Base-by-base conservation (phyloP, 2,329 filamentous ascomycete genomes). In the Rachicladosporium sp. region DNA sequence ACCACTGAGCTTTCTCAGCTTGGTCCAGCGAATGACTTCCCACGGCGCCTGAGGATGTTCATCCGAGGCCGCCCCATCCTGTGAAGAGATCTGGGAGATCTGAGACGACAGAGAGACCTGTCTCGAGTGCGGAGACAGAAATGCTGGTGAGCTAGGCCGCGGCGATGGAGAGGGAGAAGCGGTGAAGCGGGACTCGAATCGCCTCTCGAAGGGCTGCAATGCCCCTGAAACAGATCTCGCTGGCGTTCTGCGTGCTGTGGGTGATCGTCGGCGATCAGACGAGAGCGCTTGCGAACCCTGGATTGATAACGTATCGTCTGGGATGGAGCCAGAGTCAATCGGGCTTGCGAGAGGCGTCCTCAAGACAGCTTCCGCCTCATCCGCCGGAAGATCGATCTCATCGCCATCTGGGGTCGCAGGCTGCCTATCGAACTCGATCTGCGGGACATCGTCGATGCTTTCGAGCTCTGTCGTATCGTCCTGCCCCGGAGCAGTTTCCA, bases 21-120 rank as follows among this genome's bases (percentile, higher is more conserved):
- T 91, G 1, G 86, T 96, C 93, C 93, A 98, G 55, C 88, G 75
- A 43, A 98, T 82, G 40, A 96, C 87, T 55, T 98, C 91, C 93
- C 91, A 98, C 2, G 91, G 91, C 4, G 84, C 78, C 40, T 85
- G 78, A 2, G 78, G 72, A 13, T 72, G 68, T 10, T 57, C 58
- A 7, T 46, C 48, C 3, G 42, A 49, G 11, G 41, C 21, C 4
- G 58, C 60, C 36, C 64, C 60, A 35, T 82, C 82, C 37, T 70
- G 66, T 41, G 77, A 67, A 50, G 84, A 93, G 12, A 87, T 54
- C 1, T 89, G 95, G 1, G 78, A 80, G 2, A 57, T 38, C 12
- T 54, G 51, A 2, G 55, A 57, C 9, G 52, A 51, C 2, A 57
- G 35, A 4, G 56, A 58, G 12, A 58, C 47, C 51, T 86, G 82